Conservation (phyloP, 129 eudicot genomes). For the Solidago caesia region DNA sequence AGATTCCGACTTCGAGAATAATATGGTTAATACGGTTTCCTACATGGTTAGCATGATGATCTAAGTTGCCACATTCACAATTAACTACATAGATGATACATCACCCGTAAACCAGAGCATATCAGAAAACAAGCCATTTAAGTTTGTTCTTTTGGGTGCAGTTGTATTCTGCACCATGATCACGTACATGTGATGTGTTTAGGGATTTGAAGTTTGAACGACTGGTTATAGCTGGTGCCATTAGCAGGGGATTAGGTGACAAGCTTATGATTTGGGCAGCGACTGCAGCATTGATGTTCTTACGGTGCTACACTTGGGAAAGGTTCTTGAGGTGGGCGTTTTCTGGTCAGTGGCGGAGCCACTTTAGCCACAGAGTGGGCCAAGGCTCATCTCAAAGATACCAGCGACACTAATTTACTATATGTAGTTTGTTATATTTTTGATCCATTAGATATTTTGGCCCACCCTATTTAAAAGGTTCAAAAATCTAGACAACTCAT, state of each 20-base stretch:
- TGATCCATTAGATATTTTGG: no score
- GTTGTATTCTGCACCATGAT: conserved; percentile 72
- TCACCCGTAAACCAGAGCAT: conserved; percentile 91
- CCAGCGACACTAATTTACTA: no score
- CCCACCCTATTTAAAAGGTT: no score
- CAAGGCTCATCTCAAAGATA: no score
- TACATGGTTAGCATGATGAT: conserved; percentile 93
- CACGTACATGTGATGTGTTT: conserved; percentile 57
- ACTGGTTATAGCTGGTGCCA: conserved; percentile 78
- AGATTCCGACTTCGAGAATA: conserved; percentile 75
- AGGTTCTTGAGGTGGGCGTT: conserved; percentile 86
- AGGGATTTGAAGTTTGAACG: conserved; percentile 56
- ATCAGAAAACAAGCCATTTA: conserved; percentile 71
- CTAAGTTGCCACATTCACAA: conserved; percentile 93
- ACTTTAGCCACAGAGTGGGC: no score
- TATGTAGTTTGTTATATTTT: no score
- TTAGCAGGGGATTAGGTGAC: conserved; percentile 65
- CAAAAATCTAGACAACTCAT: no score
- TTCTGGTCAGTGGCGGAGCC: no score
- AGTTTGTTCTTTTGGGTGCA: conserved; percentile 61
- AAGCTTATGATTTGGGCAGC: conserved; percentile 74
- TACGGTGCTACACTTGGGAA: conserved; percentile 79
- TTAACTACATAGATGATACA: conserved; percentile 70
- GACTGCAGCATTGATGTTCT: conserved; percentile 33
- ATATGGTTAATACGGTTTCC: conserved; percentile 81